Evolutionary conservation across 2,329 filamentous ascomycete species (phyloP), one percentile per base, ranked within the genome.

Genomic region (Aspergillus ruber): DNA sequence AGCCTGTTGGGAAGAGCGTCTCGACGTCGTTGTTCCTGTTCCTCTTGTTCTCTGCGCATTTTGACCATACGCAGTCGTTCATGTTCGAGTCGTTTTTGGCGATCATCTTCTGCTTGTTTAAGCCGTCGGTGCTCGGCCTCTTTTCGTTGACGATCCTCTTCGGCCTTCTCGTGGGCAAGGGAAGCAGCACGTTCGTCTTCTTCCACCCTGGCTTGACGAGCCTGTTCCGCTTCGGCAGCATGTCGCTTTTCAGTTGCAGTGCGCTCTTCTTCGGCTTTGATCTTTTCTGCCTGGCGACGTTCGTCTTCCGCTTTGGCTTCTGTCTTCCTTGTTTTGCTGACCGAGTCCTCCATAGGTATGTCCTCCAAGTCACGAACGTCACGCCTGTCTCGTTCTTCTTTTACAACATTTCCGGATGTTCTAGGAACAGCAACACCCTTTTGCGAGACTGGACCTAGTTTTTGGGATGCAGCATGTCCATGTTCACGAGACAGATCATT

Each of bases 51-150:
- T 40, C 64, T 68, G 20, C 70, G 69, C 42, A 70, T 51, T 58
- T 72, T 71, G 42, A 70, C 67, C 36, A 71, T 63, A 17, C 71
- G 69, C 42, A 65, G 53, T 38, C 67, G 61, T 58, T 74, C 67
- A 56, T 70, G 65, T 50, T 74, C 71, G 20, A 69, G 52, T 8
- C 64, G 64, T 53, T 69, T 71, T 49, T 68, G 67, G 6, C 64
- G 70, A 47, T 75, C 73, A 46, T 74, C 73, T 51, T 75, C 73
- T 23, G 69, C 72, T 56, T 72, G 68, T 50, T 68, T 69, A 40
- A 64, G 56, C 39, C 68, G 70, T 43, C 68, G 63, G 48, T 72
- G 67, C 49, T 72, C 69, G 44, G 69, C 65, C 50, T 69, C 68
- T 49, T 69, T 68, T 45, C 65, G 68, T 49, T 65, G 68, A 50